A percentile compares a stretch with the other conserved stretches of the same genome.
phyloP scores from a whole-genome alignment of 2,329 filamentous ascomycete species.

The Tolypocladium capitatum region DNA sequence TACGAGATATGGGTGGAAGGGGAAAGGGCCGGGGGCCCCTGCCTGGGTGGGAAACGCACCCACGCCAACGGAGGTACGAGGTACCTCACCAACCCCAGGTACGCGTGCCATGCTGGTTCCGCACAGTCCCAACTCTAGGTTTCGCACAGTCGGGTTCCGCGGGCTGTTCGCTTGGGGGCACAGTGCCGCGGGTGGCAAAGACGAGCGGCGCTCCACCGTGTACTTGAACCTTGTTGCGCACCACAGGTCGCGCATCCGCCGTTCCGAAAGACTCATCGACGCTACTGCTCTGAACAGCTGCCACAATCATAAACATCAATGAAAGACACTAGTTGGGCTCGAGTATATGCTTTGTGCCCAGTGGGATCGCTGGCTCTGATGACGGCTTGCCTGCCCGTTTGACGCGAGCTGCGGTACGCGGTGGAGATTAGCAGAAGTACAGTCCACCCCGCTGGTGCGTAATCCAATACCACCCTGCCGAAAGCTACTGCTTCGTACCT shows the following conservation, averaged over 20 bases:
- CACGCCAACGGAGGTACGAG: no score
- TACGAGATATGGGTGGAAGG: slow-evolving; percentile 19
- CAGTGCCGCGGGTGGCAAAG: neutral
- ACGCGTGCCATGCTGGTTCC: neutral
- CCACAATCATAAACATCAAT: no score
- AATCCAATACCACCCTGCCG: no score
- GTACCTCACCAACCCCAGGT: neutral
- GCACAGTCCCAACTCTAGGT: neutral
- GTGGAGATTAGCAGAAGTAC: neutral
- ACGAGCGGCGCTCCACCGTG: neutral
- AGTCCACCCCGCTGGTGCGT: no score
- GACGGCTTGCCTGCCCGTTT: neutral
- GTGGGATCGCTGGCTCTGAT: no score
- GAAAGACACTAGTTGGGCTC: no score
- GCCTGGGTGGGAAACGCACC: slow-evolving; percentile 1
- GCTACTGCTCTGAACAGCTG: neutral
- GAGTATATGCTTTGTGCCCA: no score
- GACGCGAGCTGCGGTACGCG: neutral
- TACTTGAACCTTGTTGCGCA: neutral
- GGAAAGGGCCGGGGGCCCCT: slow-evolving; percentile 11
- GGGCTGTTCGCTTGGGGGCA: neutral
- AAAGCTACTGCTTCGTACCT: no score
- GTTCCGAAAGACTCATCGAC: neutral
- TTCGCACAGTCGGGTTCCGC: neutral
- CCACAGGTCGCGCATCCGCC: neutral